Evolutionary conservation across 306 rosid genomes (phyloP), one percentile per base, ranked within the genome.

Genomic region (Vigna nakashimae): DNA sequence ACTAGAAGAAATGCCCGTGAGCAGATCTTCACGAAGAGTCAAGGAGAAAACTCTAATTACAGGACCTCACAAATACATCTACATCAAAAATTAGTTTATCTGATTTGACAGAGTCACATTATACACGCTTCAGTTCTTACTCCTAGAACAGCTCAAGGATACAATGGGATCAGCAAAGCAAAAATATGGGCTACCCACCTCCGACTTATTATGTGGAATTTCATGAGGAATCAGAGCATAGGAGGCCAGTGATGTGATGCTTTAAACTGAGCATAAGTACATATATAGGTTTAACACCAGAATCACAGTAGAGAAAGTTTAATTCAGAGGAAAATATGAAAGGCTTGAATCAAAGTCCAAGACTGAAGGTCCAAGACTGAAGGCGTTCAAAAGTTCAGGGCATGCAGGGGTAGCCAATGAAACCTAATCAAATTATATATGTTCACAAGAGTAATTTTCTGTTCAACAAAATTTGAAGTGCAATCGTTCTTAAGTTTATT

Each of bases 31-130:
- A 45, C 53, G 20, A 43, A 53, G 43, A 13, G 28, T 43, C 65
- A 36, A 77, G 24, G 22, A 24, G 30, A 38, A 72, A 74, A 60
- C 26, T 65, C 73, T 34, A 22, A 12, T 6, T 17, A 56, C 67
- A 50, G 14, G n/a, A 65, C 57, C 49, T 56, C 18, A 42, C 24
- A 14, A 32, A 46, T 38, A 15, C 11, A 36, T 20, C 68, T 16
- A 3, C 0, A 1, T 14, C 3, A 16, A 16, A 38, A 64, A 46
- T 38, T 5, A 64, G 52, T 14, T 43, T 30, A 57, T 63, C 50
- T 64, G 48, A 73, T 38, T 26, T 11, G 15, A 15, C 74, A 30
- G 36, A 0, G 4, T n/a, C 32, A 30, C 36, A 51, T 49, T 51
- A 51, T 26, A 34, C 17, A 28, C 11, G 2, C 12, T 16, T 52